Percentiles rank a stretch among this genome's conserved stretches.
These are phyloP conservation scores for Pichia sp. DNA, from an alignment of 1,139 yeast species.

Conservation along the genomic window DNA sequence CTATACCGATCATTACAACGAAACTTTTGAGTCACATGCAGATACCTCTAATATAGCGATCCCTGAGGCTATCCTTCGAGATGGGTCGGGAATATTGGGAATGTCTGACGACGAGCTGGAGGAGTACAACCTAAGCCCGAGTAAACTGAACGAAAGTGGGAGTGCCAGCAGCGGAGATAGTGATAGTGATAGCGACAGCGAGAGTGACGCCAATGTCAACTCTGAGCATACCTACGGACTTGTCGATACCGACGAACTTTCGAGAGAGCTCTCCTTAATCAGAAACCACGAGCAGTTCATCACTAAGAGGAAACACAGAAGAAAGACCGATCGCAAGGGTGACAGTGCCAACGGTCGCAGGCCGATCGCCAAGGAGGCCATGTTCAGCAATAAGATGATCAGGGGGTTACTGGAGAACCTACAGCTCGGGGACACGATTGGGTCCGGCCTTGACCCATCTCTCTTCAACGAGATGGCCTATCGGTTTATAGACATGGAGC, in stretches of 20 bases:
- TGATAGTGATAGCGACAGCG: not conserved
- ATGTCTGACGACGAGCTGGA: constrained; percentile 10
- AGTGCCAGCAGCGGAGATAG: not conserved
- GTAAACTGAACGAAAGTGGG: not conserved
- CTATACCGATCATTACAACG: constrained; percentile 17
- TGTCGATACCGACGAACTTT: not conserved
- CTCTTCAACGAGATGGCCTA: constrained; percentile 27
- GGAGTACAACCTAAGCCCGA: constrained; percentile 3
- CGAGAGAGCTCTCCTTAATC: constrained; percentile 15
- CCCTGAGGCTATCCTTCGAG: constrained; percentile 31
- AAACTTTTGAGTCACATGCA: constrained; percentile 22
- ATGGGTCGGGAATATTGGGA: constrained; percentile 24
- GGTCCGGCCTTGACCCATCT: not conserved
- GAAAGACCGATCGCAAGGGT: not conserved
- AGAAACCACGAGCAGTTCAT: constrained; percentile 8
- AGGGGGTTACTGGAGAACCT: constrained; percentile 18
- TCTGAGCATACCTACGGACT: not conserved
- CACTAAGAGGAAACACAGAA: constrained; percentile 6
- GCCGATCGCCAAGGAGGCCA: not conserved
- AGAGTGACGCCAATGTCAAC: not conserved
- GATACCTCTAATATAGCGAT: constrained; percentile 30
- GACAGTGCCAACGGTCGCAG: not conserved
- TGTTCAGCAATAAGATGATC: constrained; percentile 19
- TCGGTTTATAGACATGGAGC: constrained; percentile 35
- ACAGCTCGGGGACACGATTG: constrained; percentile 13